A percentile compares a stretch with the other conserved stretches of the same genome.
Evolutionary conservation across 306 rosid genomes (phyloP).

Genomic region (Luffa aegyptiaca): DNA sequence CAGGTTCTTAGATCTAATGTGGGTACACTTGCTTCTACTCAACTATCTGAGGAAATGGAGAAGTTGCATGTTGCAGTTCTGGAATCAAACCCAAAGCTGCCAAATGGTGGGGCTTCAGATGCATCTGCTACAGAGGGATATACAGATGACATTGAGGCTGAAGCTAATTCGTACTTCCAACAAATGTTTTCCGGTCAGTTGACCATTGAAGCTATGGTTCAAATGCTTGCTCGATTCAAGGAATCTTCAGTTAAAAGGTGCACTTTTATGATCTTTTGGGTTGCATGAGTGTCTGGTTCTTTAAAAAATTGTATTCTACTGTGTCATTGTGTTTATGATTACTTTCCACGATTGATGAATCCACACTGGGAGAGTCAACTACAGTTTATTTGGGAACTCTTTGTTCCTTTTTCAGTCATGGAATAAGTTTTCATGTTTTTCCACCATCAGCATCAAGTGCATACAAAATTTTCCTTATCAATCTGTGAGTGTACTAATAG

Average conservation of each 20-base stretch:
- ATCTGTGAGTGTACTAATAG: no score
- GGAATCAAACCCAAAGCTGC: conserved; percentile 70
- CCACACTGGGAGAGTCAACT: not conserved
- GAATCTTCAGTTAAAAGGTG: conserved; percentile 85
- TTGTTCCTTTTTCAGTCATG: not conserved
- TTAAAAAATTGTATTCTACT: not conserved
- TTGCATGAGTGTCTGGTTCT: not conserved
- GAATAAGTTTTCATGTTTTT: not conserved
- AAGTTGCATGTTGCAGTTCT: conserved; percentile 42
- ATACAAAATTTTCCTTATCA: not conserved
- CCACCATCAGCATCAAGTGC: not conserved
- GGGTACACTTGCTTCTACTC: conserved; percentile 34
- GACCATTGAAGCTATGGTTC: conserved; percentile 67
- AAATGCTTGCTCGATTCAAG: conserved; percentile 72
- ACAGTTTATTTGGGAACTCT: not conserved
- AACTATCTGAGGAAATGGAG: conserved; percentile 83
- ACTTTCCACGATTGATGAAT: not conserved
- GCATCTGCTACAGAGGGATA: conserved; percentile 63
- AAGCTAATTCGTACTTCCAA: conserved; percentile 84
- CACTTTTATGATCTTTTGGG: conserved; percentile 8
- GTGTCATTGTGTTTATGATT: not conserved
- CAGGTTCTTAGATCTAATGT: conserved; percentile 83
- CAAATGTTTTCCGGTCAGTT: conserved; percentile 84
- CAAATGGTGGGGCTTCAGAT: conserved; percentile 52
- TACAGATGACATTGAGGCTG: conserved; percentile 70